These are phyloP conservation scores for Cutaneotrichosporon dermatis DNA, from an alignment of 1,284 basidiomycete genomes.

Conservation along the genomic window DNA sequence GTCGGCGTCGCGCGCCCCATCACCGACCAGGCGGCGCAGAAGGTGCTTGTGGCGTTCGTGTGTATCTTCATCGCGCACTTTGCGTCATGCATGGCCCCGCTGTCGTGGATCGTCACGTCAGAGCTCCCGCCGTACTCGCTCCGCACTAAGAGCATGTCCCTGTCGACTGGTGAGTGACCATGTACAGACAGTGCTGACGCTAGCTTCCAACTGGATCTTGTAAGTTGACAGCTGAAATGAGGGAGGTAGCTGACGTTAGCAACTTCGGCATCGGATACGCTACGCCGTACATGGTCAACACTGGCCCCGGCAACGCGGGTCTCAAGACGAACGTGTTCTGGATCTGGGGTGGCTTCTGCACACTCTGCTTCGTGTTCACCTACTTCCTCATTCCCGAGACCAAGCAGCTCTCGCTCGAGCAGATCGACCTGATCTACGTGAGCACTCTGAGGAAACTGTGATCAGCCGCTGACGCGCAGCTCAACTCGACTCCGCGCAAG, in stretches of 20 bases:
- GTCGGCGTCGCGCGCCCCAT: slow-evolving; percentile 21
- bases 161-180: slow-evolving; percentile 56
- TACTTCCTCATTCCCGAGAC: slow-evolving; percentile 53
- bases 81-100: slow-evolving; percentile 36
- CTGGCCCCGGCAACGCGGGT: slow-evolving; percentile 50
- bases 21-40: slow-evolving; percentile 37
- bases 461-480: neutral
- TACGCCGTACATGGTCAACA: slow-evolving; percentile 77
- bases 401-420: slow-evolving; percentile 21
- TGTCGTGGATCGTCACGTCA: slow-evolving; percentile 42
- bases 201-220: slow-evolving; percentile 46
- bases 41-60: slow-evolving; percentile 42
- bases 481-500: slow-evolving; percentile 6
- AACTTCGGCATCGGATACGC: slow-evolving; percentile 52
- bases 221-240: neutral
- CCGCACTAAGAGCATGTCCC: slow-evolving; percentile 62
- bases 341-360: slow-evolving; percentile 60
- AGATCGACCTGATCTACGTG: slow-evolving; percentile 24
- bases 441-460: no score
- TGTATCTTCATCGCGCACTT: slow-evolving; percentile 49
- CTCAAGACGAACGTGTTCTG: slow-evolving; percentile 10
- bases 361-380: slow-evolving; percentile 73
- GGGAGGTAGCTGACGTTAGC: neutral
- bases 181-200: no score
- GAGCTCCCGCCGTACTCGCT: slow-evolving; percentile 53